phyloP scores from a whole-genome alignment of 1,284 basidiomycete species.

The Coniferiporia weirii region DNA sequence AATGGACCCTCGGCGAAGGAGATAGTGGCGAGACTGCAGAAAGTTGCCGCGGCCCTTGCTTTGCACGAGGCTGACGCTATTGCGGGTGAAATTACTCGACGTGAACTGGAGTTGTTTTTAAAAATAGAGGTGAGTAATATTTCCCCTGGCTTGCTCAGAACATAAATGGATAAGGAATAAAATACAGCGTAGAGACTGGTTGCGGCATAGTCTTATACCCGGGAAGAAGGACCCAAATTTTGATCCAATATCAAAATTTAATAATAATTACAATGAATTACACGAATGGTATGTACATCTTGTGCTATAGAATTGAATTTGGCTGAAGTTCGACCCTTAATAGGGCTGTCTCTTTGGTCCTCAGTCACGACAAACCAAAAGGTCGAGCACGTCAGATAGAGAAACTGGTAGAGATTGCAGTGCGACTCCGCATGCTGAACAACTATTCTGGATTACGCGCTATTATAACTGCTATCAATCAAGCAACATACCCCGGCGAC shows the following conservation, averaged over 20 bases:
- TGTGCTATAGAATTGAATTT: not conserved
- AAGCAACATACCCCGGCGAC: conserved; percentile 64
- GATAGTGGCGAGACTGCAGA: conserved; percentile 6
- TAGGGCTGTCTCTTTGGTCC: conserved; percentile 74
- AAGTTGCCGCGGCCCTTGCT: conserved; percentile 1
- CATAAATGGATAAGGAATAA: conserved; percentile 8
- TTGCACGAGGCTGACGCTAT: conserved; percentile 50
- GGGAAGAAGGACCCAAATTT: conserved; percentile 57
- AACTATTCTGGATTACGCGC: conserved; percentile 80
- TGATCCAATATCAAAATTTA: conserved; percentile 65
- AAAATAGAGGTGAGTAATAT: conserved; percentile 59
- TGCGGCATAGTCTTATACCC: conserved; percentile 63
- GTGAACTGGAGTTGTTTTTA: conserved; percentile 58
- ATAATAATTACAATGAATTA: conserved; percentile 67
- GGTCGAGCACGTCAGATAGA: conserved; percentile 67
- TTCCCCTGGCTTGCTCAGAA: conserved; percentile 6
- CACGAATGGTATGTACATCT: conserved; percentile 57
- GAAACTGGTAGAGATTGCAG: conserved; percentile 71
- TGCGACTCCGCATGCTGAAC: conserved; percentile 59
- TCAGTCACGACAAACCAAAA: conserved; percentile 69
- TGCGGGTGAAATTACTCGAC: conserved; percentile 73
- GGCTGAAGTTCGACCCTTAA: not conserved
- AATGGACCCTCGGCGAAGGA: conserved; percentile 4
- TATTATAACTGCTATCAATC: conserved; percentile 79
- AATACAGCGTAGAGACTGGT: conserved; percentile 71